Evolutionary conservation across 192 early-diverging fungal genomes (phyloP).

Genomic region (Coemansia sp.): DNA sequence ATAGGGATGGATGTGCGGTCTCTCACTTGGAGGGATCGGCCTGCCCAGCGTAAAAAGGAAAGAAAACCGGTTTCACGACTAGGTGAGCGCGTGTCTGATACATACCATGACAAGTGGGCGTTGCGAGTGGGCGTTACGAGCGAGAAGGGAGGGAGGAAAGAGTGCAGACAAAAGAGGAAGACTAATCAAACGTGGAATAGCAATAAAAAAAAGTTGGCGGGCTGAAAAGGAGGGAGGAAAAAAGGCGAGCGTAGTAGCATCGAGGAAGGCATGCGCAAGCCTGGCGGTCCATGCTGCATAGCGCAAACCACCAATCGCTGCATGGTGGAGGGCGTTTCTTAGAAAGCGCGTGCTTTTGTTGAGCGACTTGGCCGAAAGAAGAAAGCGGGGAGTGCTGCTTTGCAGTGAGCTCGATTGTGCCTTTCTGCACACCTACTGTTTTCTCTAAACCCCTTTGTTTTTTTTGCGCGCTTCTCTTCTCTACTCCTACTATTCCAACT

Average conservation of each 20-base stretch:
- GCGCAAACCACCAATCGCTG: background rate
- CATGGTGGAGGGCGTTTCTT: background rate
- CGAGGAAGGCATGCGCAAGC: background rate
- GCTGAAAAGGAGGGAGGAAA: background rate
- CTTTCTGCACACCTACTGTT: background rate
- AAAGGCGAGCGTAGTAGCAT: background rate
- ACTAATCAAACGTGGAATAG: background rate
- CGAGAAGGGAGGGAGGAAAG: background rate
- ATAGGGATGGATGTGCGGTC: conserved; percentile 7
- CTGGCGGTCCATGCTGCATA: conserved; percentile 6
- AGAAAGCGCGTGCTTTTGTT: background rate
- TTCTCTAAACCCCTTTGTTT: background rate
- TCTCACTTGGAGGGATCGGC: background rate
- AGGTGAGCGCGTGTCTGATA: background rate
- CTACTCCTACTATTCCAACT: background rate
- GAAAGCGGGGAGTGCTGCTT: background rate
- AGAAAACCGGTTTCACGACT: background rate
- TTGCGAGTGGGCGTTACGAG: background rate
- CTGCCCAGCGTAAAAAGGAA: background rate
- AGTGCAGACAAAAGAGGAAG: background rate
- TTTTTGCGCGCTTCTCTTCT: background rate
- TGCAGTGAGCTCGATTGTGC: background rate
- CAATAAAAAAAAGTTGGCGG: background rate
- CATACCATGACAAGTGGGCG: background rate
- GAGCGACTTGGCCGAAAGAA: background rate